phyloP scores from a whole-genome alignment of 768 basidiomycete genomes.

The Termitomyces sp. region DNA sequence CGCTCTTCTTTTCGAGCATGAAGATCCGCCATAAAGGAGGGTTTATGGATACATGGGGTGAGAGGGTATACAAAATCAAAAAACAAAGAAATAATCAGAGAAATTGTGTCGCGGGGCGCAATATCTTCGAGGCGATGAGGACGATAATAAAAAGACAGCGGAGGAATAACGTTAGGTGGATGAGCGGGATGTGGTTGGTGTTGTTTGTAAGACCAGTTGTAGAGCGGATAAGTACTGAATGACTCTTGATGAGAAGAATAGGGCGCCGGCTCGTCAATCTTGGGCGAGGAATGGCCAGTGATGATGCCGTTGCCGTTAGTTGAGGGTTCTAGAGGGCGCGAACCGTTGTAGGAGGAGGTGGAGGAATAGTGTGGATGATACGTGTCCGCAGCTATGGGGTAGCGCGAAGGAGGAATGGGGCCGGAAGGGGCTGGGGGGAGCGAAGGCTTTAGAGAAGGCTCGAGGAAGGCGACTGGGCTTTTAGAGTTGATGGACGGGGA shows the following conservation, averaged over 20 bases:
- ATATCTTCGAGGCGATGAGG: slow-evolving; percentile 77
- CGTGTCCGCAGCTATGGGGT: slow-evolving; percentile 67
- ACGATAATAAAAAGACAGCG: slow-evolving; percentile 73
- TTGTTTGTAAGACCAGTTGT: slow-evolving; percentile 71
- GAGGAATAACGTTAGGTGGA: slow-evolving; percentile 46
- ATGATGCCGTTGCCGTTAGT: slow-evolving; percentile 27
- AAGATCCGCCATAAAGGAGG: slow-evolving; percentile 89
- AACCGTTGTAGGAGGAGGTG: slow-evolving; percentile 34
- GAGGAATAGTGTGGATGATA: slow-evolving; percentile 56
- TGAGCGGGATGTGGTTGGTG: slow-evolving; percentile 43
- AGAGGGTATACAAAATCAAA: slow-evolving; percentile 93
- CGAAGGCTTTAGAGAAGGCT: slow-evolving; percentile 37
- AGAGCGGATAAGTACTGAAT: slow-evolving; percentile 61
- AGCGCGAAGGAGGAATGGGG: slow-evolving; percentile 61
- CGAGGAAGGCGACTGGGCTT: slow-evolving; percentile 50
- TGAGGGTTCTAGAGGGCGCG: slow-evolving; percentile 32
- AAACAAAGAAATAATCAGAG: slow-evolving; percentile 81
- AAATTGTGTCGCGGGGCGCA: slow-evolving; percentile 76
- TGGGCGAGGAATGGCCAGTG: slow-evolving; percentile 32
- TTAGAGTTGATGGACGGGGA: slow-evolving; percentile 43
- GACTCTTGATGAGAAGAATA: slow-evolving; percentile 44
- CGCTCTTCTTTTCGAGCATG: slow-evolving; percentile 76
- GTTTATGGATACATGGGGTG: slow-evolving; percentile 88
- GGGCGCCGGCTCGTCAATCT: slow-evolving; percentile 40
- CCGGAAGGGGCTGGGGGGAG: slow-evolving; percentile 37